Evolutionary conservation across 371 early-diverging fungal species (phyloP), one percentile per base, ranked within the genome.

Genomic region (Blakeslea trispora): DNA sequence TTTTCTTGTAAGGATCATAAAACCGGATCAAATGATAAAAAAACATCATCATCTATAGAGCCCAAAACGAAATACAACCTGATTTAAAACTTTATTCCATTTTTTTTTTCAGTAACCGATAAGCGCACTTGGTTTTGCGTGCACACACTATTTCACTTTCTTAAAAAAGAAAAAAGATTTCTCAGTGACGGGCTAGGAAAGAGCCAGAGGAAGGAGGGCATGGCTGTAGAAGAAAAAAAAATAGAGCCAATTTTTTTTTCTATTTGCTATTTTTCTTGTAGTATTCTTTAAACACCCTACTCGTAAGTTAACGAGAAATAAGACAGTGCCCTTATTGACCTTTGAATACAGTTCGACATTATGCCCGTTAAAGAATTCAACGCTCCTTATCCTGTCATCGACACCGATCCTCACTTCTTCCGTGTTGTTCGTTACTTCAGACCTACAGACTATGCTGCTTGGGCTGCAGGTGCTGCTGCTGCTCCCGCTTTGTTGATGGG

Each of bases 351-450:
- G 42, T 42, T 19, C 17, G 39, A n/a, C n/a, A 23, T 55, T 45
- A 79, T 79, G 80, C 76, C 80, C 37, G 67, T 72, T 24, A 71
- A 75, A 63, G 65, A 78, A 59, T 63, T 81, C 64, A 69, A 79
- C 61, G 75, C 79, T 23, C 77, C 78, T 41, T 84, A 78, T 68
- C 84, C 82, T 39, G 79, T 83, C 56, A 89, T 89, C 67, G 89
- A 89, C 73, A 77, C 80, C 53, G 89, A 89, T 66, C 89, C 89
- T 41, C 90, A 92, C 63, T 88, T 96, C 63, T 68, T 65, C 64
- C 86, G 93, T 55, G 93, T 97, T 5, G 84, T 95, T 51, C 81
- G 92, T 51, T 96, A 95, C 81, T 89, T 96, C 73, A 86, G 98
- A 54, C 67, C 87, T 45, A 72, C 83, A 17, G 98, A 97, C 77